phyloP scores from a whole-genome alignment of 768 basidiomycete species.

The Suillus paluster region DNA sequence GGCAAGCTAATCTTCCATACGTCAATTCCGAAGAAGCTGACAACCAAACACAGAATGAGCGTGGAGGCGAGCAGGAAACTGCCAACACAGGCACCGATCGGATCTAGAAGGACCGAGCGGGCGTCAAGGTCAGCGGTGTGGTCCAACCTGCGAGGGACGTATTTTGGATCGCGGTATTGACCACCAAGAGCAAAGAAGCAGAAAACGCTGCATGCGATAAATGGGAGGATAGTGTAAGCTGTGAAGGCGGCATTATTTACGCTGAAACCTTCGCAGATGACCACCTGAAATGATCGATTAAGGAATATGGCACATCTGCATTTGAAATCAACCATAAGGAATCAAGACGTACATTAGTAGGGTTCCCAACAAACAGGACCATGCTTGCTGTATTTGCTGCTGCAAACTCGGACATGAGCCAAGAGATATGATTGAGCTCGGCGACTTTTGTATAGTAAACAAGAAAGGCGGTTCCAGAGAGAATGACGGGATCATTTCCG shows the following conservation, averaged over 20 bases:
- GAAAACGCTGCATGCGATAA: constrained; percentile 66
- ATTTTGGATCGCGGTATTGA: constrained; percentile 60
- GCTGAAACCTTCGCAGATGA: constrained; percentile 85
- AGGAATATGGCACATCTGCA: neutral
- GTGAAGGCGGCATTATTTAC: constrained; percentile 81
- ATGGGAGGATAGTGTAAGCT: constrained; percentile 82
- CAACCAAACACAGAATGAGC: constrained; percentile 74
- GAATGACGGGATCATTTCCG: constrained; percentile 95
- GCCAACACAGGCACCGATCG: constrained; percentile 74
- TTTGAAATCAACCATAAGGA: neutral
- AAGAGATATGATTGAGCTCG: constrained; percentile 55
- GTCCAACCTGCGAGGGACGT: constrained; percentile 54
- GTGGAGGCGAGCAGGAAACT: constrained; percentile 65
- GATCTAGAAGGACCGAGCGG: constrained; percentile 71
- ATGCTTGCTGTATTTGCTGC: constrained; percentile 81
- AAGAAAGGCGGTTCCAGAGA: constrained; percentile 89
- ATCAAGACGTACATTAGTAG: constrained; percentile 66
- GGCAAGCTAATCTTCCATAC: constrained; percentile 88
- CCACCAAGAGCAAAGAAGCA: constrained; percentile 62
- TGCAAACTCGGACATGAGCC: constrained; percentile 78
- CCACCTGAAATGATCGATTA: constrained; percentile 43
- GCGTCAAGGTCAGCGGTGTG: constrained; percentile 47
- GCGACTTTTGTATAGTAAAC: constrained; percentile 80
- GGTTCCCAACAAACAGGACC: constrained; percentile 84
- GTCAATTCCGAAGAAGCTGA: constrained; percentile 76